Conservation (phyloP, 2,329 filamentous ascomycete species). For the Dactylellina drechsleri region DNA sequence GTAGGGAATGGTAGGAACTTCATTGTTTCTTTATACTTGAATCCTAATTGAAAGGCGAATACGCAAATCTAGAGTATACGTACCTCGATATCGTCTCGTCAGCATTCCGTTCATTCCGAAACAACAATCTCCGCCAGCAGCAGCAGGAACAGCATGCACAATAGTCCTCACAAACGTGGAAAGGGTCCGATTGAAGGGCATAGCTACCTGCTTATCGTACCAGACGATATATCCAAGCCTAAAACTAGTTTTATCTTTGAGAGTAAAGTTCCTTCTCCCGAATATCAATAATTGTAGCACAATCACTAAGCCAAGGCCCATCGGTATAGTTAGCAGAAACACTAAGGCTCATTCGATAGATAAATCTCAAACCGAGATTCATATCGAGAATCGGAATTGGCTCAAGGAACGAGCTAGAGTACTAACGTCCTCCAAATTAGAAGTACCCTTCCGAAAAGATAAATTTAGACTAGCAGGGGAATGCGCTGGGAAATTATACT, state of each 20-base stretch:
- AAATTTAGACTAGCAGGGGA: background rate
- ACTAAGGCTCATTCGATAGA: too few relatives aligned
- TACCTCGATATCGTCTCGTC: too few relatives aligned
- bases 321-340: too few relatives aligned
- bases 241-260: slow-evolving; percentile 8
- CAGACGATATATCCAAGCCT: background rate
- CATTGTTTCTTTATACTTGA: too few relatives aligned
- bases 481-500: slow-evolving; percentile 3
- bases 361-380: background rate
- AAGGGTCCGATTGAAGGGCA: background rate
- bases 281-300: background rate
- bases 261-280: background rate
- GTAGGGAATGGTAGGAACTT: too few relatives aligned
- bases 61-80: too few relatives aligned
- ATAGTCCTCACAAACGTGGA: background rate
- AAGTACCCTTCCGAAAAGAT: slow-evolving; percentile 1
- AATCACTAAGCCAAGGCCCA: background rate
- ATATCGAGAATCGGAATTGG: background rate
- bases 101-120: background rate
- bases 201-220: slow-evolving; percentile 11
- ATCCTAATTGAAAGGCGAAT: too few relatives aligned
- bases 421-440: background rate
- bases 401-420: background rate
- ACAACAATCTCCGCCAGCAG: background rate
- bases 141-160: background rate